Base-by-base conservation (phyloP, 2,329 filamentous ascomycete genomes). In the Pseudocercospora musae region DNA sequence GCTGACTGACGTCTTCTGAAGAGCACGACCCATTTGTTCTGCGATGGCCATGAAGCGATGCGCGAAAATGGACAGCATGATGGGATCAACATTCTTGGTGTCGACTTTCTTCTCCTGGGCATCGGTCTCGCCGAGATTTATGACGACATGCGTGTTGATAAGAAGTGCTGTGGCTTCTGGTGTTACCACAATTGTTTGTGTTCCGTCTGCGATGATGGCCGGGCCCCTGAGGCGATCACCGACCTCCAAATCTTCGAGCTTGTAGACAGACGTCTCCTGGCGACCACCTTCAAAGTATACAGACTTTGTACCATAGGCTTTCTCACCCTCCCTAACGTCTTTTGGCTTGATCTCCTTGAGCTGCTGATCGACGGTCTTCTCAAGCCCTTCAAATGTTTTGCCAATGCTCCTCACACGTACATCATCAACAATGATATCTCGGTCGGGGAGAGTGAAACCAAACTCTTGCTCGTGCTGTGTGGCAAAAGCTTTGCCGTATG, bases 401-500 rank as follows among this genome's bases (percentile, higher is more conserved):
- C 91, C 93, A 65, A 96, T 96, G 13, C 92, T 92, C 60, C 94
- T 84, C 4, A 93, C 90, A 44, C 93, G 87, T 2, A 96, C 90
- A 74, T 96, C 93, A 66, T 96, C 93, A 7, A 97, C 84, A 50
- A 96, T 92, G 58, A 96, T 91, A 69, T 96, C 91, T 59, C 92
- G 84, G 62, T 96, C 90, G 23, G 87, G 87, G 2, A 97, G 80
- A 0, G 90, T 96, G 72, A 97, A 97, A 0, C 92, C 92, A 72
- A 97, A 97, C 73, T 97, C 93, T 72, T 95, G 92, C 57, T 92
- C 88, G 73, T 97, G 93, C 69, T 96, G 91, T 69, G 87, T 87
- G 31, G 96, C 81, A 71, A 98, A 97, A 0, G 91, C 92, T 67
- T 88, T 85, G 2, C 89, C 91, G 76, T 93, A 97, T 0, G 88